Percentiles rank a stretch among this genome's conserved stretches.
Evolutionary conservation across 208 protist genomes (phyloP).

Genomic region (Herpetomonas muscarum): DNA sequence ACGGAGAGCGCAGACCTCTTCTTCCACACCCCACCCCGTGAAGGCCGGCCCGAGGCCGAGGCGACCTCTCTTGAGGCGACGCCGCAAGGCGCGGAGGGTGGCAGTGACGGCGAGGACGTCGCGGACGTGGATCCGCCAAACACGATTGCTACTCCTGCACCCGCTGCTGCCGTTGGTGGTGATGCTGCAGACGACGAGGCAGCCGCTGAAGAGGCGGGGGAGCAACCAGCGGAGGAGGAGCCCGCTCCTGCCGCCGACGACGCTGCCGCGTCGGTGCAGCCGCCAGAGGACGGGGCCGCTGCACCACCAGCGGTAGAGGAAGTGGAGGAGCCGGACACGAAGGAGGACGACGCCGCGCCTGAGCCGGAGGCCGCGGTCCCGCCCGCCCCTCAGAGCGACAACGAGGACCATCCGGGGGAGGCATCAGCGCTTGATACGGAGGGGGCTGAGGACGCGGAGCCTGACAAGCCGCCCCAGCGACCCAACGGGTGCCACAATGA

Average conservation of each 20-base stretch:
- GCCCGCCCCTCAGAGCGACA: slow-evolving; percentile 1
- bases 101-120: no score
- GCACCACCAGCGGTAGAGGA: slow-evolving; percentile 4
- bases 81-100: no score
- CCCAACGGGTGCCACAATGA: no score
- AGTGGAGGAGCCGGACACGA: slow-evolving; percentile 3
- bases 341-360: slow-evolving; percentile 1
- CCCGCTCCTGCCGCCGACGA: neutral
- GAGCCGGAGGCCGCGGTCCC: slow-evolving; percentile 2
- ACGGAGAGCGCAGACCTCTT: no score
- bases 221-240: neutral
- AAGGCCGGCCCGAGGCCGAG: no score
- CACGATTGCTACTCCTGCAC: neutral
- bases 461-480: no score
- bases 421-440: no score
- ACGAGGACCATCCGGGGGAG: slow-evolving; percentile 3
- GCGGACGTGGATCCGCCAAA: no score
- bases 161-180: neutral
- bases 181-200: neutral
- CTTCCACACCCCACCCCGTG: no score
- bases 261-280: neutral
- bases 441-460: no score
- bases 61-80: no score
- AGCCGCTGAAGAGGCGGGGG: neutral
- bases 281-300: neutral